Base-by-base conservation (phyloP, 768 basidiomycete species). In the Kwoniella sp. region DNA sequence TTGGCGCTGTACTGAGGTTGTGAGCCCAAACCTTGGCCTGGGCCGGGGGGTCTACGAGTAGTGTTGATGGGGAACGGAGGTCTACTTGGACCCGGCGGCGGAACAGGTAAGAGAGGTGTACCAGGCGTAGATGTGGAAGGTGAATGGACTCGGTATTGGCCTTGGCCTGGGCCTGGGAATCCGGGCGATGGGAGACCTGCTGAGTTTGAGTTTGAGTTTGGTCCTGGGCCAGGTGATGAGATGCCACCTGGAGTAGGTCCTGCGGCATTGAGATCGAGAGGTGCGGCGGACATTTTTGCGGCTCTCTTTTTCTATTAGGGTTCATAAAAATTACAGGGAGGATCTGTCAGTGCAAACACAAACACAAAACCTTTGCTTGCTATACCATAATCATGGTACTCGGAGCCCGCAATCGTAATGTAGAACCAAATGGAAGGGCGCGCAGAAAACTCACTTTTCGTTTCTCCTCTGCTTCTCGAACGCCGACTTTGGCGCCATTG, bases 361-460 rank as follows among this genome's bases (percentile, higher is more conserved):
- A n/a, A n/a, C n/a, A n/a, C n/a, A n/a, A n/a, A n/a, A n/a, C n/a
- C n/a, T n/a, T n/a, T n/a, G n/a, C n/a, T n/a, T n/a, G n/a, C n/a
- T n/a, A n/a, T n/a, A n/a, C n/a, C n/a, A n/a, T n/a, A n/a, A n/a
- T n/a, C n/a, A n/a, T n/a, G n/a, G n/a, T n/a, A n/a, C n/a, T n/a
- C n/a, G n/a, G n/a, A n/a, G n/a, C n/a, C n/a, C n/a, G n/a, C n/a
- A n/a, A n/a, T n/a, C n/a, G n/a, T n/a, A n/a, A n/a, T n/a, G n/a
- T n/a, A n/a, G n/a, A n/a, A n/a, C n/a, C n/a, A n/a, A n/a, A n/a
- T n/a, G n/a, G n/a, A n/a, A n/a, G n/a, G n/a, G n/a, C n/a, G n/a
- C n/a, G n/a, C n/a, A n/a, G n/a, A n/a, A n/a, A n/a, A n/a, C 71
- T 64, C 29, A 76, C 74, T 47, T 57, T 58, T 21, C 74, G 60